Evolutionary conservation across 192 early-diverging fungal species (phyloP), one percentile per base, ranked within the genome.

Genomic region (Coemansia sp.): DNA sequence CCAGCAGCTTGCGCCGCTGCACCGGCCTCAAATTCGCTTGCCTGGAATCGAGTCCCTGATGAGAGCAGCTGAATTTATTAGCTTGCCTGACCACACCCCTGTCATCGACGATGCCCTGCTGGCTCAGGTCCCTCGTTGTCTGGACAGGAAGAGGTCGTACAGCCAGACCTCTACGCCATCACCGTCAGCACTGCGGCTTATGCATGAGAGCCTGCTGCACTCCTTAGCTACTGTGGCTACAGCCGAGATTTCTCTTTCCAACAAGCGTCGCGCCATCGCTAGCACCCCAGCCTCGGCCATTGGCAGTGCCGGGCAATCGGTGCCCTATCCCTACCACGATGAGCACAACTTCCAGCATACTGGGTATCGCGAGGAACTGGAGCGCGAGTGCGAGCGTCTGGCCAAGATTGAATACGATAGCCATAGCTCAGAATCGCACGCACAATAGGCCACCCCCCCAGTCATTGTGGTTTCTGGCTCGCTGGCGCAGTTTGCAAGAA

Each of bases 381-480:
- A 71, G 63, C 69, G 64, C 41, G 84, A 85, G 42, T 75, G 73
- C 64, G 75, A 85, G 70, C 68, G 78, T 11, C 63, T 85, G 73
- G 64, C 61, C 17, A 70, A 38, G 17, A 58, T 58, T 6, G 55
- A 58, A 17, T 31, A 55, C 53, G 23, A 53, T 23, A 25, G 23
- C 8, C 50, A 53, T 11, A 23, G 46, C n/a, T 3, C 46, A 5
- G 46, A 21, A 23, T 23, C 46, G 0, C 44, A 45, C 15, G 44
- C 44, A n/a, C 44, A 45, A 45, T 45, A 17, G 15, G 44, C 44
- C 44, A 41, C 44, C 6, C 34, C 34, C 34, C 7, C 34, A 36
- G 34, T 36, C 0, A 36, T 36, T 36, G 34, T 36, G 34, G 34
- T 1, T 27, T 36, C 34, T 36, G 6, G 34, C 34, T 36, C 9